phyloP scores from a whole-genome alignment of 371 early-diverging fungal genomes.

The Mortierella polycephala region DNA sequence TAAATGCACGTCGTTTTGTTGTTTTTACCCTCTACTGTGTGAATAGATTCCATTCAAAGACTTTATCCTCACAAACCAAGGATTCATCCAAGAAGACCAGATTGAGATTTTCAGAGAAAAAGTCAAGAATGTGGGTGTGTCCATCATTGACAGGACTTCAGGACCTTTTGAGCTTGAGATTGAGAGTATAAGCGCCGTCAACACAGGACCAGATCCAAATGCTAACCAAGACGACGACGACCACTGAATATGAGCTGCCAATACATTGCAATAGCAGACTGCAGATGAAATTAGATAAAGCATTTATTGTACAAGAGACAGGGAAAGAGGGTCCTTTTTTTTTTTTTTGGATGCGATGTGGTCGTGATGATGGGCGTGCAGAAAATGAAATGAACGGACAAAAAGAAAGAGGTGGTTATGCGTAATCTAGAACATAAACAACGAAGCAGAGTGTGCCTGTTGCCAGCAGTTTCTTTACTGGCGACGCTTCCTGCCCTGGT shows the following conservation, averaged over 20 bases:
- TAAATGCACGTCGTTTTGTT: not conserved
- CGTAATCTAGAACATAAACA: slow-evolving; percentile 4
- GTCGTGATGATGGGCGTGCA: slow-evolving; percentile 1
- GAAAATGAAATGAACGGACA: not conserved
- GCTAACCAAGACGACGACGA: slow-evolving; percentile 18
- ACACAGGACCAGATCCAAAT: slow-evolving; percentile 53
- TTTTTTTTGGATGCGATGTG: too few relatives aligned
- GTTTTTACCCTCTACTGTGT: not conserved
- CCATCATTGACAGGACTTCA: slow-evolving; percentile 81
- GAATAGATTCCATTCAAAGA: slow-evolving; percentile 89
- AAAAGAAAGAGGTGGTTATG: slow-evolving; percentile 6
- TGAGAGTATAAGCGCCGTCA: slow-evolving; percentile 89
- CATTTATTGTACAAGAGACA: slow-evolving; percentile 30
- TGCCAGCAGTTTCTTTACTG: slow-evolving; percentile 15
- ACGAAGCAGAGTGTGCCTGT: not conserved
- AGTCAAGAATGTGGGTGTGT: slow-evolving; percentile 91
- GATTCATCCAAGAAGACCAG: slow-evolving; percentile 86
- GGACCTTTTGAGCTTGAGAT: slow-evolving; percentile 92
- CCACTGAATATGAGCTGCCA: not conserved
- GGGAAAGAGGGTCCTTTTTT: not conserved
- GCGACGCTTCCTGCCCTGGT: slow-evolving; percentile 55
- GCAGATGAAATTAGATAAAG: not conserved
- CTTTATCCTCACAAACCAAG: slow-evolving; percentile 91
- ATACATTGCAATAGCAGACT: too few relatives aligned
- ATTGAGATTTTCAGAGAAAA: slow-evolving; percentile 84